Evolutionary conservation across 1,139 yeast species (phyloP).

Genomic region (Candida pseudoviswanathii): DNA sequence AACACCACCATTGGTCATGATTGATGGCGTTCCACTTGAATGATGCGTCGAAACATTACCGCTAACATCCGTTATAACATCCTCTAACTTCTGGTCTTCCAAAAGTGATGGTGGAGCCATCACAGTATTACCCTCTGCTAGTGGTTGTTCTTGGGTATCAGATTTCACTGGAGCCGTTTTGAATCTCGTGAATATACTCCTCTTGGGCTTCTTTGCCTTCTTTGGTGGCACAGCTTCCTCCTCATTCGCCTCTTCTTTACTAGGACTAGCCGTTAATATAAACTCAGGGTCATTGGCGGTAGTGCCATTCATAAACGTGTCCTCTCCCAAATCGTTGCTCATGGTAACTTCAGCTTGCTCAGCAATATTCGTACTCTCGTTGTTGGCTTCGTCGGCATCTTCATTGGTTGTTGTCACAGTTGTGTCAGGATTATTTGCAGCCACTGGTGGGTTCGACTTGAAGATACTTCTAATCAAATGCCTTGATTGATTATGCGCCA

Average conservation of each 20-base stretch:
- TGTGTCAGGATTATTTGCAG: conserved; percentile 1
- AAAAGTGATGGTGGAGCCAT: background rate
- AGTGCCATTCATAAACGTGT: conserved; percentile 7
- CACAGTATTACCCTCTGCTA: conserved; percentile 2
- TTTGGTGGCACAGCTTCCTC: conserved; percentile 22
- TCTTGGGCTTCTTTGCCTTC: conserved; percentile 34
- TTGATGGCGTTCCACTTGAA: conserved; percentile 30
- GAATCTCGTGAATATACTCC: conserved; percentile 45
- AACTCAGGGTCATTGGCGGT: conserved; percentile 15
- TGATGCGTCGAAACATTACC: conserved; percentile 18
- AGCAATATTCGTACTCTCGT: conserved; percentile 5
- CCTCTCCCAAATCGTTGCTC: conserved; percentile 7
- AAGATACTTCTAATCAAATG: conserved; percentile 47
- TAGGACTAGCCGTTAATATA: conserved; percentile 23
- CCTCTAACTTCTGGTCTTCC: conserved; percentile 12
- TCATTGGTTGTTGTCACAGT: background rate
- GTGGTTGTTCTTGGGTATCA: conserved; percentile 10
- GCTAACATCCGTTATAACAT: conserved; percentile 16
- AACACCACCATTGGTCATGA: conserved; percentile 19
- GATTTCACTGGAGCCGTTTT: conserved; percentile 30
- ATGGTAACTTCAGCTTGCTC: conserved; percentile 13
- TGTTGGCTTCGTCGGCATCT: conserved; percentile 6
- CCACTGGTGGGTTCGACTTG: conserved; percentile 23
- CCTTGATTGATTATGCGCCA: conserved; percentile 24
- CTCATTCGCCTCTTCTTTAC: conserved; percentile 27